A percentile compares a stretch with the other conserved stretches of the same genome.
These are phyloP conservation scores for Lathyrus aphaca DNA, from an alignment of 306 rosid species.

Conservation along the genomic window DNA sequence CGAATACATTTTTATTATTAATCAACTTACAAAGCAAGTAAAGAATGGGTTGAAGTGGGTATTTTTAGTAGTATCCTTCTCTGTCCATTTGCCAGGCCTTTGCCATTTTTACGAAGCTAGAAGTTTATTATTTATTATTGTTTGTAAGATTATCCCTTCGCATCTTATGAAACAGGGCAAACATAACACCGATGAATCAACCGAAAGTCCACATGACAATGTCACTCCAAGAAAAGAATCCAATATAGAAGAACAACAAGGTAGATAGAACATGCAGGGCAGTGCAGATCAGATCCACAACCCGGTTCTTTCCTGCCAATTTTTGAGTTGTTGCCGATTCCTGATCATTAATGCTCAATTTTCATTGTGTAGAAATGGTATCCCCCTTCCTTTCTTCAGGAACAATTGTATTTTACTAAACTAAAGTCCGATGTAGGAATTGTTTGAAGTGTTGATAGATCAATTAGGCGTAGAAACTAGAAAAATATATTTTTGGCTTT, in stretches of 20 bases:
- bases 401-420: background rate
- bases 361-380: background rate
- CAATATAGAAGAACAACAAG: slow-evolving; percentile 37
- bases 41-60: background rate
- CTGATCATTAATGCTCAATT: slow-evolving; percentile 22
- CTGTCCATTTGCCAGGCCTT: slow-evolving; percentile 20
- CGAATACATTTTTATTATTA: background rate
- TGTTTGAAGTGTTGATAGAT: slow-evolving; percentile 36
- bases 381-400: background rate
- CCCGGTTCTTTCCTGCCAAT: slow-evolving; percentile 24
- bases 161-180: slow-evolving; percentile 55
- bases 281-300: slow-evolving; percentile 12
- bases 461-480: slow-evolving; percentile 21
- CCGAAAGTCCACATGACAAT: slow-evolving; percentile 42
- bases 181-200: slow-evolving; percentile 38
- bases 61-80: background rate
- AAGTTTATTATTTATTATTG: slow-evolving; percentile 11
- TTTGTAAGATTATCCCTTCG: slow-evolving; percentile 35
- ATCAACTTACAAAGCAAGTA: slow-evolving; percentile 1
- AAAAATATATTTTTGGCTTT: slow-evolving; percentile 8
- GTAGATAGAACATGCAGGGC: slow-evolving; percentile 35
- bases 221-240: slow-evolving; percentile 44
- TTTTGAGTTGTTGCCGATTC: slow-evolving; percentile 12
- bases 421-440: slow-evolving; percentile 34
- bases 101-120: slow-evolving; percentile 8